phyloP scores from a whole-genome alignment of 116 monocot genomes.

The Dioscorea cayenensis region DNA sequence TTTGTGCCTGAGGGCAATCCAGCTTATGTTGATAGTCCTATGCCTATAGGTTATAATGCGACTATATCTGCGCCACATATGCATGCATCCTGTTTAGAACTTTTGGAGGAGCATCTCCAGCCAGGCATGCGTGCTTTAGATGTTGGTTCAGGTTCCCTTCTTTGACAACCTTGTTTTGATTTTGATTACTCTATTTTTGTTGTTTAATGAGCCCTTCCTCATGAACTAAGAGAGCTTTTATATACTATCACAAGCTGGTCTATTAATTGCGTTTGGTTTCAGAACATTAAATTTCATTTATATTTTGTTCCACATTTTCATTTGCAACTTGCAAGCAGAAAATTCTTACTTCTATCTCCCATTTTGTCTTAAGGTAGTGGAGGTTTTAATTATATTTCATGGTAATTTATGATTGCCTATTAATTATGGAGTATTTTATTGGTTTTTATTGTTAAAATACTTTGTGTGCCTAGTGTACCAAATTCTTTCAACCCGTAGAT shows the following conservation, averaged over 20 bases:
- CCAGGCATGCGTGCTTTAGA: conserved; percentile 70
- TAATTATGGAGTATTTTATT: neutral
- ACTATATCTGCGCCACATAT: conserved; percentile 83
- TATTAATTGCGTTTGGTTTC: neutral
- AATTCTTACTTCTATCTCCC: neutral
- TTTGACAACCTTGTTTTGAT: neutral
- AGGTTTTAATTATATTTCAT: neutral
- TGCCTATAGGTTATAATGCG: conserved; percentile 69
- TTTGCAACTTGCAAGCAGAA: neutral
- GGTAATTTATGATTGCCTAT: neutral
- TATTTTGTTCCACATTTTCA: neutral
- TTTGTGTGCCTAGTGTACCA: no score
- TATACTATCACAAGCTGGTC: no score
- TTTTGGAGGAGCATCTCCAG: conserved; percentile 60
- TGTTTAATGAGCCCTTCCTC: neutral
- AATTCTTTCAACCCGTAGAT: no score
- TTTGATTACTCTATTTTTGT: neutral
- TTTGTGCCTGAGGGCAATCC: conserved; percentile 46
- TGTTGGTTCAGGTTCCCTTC: conserved; percentile 63
- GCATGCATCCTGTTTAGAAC: conserved; percentile 68
- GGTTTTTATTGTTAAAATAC: no score
- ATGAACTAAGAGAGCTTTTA: no score
- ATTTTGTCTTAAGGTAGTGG: neutral
- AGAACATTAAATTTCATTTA: neutral
- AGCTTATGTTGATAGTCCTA: conserved; percentile 55